Evolutionary conservation across 768 basidiomycete genomes (phyloP), one percentile per base, ranked within the genome.

Genomic region (Tulasnella sp.): DNA sequence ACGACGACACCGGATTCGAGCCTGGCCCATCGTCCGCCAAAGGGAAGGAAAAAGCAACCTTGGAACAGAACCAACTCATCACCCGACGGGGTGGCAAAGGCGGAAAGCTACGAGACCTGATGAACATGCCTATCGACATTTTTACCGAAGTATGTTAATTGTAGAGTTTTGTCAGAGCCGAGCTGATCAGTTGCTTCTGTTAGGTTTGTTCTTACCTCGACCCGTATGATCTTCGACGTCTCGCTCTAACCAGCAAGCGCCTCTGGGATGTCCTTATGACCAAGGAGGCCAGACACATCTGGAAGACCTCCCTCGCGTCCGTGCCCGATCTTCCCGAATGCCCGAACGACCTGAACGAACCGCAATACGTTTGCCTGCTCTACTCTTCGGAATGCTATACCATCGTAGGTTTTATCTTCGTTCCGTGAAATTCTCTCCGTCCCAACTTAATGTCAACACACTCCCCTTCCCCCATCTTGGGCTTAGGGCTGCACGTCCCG

Each of bases 51-150:
- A 60, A 60, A 60, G 58, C 58, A 28, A 28, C 28, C 4, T 22
- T 22, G 24, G 58, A 60, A 2, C 58, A 60, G 28, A 22, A 22
- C 2, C 14, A 20, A 22, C 58, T 60, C 58, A 60, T 60, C 58
- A 60, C 58, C 24, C 58, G 58, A 9, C 58, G 58, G 9, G 58
- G 58, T 22, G 58, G 58, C 28, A 60, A 28, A 60, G 58, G 58
- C 58, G 81, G 81, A 34, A 80, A 78, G 46, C 81, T 82, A 37
- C 80, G 34, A 14, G 77, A 76, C 41, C 28, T 82, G 44, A 81
- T 82, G 81, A 76, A 81, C 34, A 76, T 82, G 81, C 81, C 81
- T 22, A n/a, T 82, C n/a, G 81, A 82, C 50, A 81, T 82, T 44
- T 82, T 82, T 37, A 72, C 75, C 8, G 80, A 81, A 48, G 81